Base-by-base conservation (phyloP, 148 eudicot species). In the Drosera capensis region DNA sequence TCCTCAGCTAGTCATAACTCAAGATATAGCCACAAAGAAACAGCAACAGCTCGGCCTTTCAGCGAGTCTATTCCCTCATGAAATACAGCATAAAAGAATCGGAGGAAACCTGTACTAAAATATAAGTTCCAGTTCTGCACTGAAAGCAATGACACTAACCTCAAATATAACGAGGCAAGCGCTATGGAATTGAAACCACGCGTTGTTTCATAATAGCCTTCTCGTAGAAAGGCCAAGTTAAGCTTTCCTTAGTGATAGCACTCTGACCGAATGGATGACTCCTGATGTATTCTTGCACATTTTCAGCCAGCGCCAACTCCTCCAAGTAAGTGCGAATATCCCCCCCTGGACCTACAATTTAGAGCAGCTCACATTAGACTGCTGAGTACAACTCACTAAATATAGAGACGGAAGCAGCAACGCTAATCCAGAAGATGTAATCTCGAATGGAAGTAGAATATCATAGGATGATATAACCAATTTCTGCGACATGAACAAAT, bases 261-360 rank as follows among this genome's bases (percentile, higher is more conserved):
- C 63, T 40, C 55, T 88, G 94, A 43, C 97, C 97, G 64, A 83
- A 80, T 7, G 86, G 97, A 43, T 88, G 71, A 18, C 73, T 59
- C 67, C 72, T 69, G 42, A 88, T 66, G 57, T 72, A 75, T 52
- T 60, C 64, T 55, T 65, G 71, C 23, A 75, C 74, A 40, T 83
- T 62, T n/a, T 67, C 94, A 11, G 75, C 63, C 23, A 24, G 42
- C 0, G 75, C 70, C 65, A 88, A 36, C 25, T 67, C 73, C 59
- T 68, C 77, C 57, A 88, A 63, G 58, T 83, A 88, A 16, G 65
- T 67, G 43, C 84, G 83, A 56, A 88, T 60, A 48, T 78, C 78
- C 19, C 97, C 97, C 23, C 63, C 76, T 4, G 92, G 73, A 31
- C 92, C 97, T 88, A 75, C 45, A 26, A 30, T 34, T 56, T 23